Percentiles rank a stretch among this genome's conserved stretches.
phyloP scores from a whole-genome alignment of 176 grass and related monocot genomes.

The Thalia dealbata region DNA sequence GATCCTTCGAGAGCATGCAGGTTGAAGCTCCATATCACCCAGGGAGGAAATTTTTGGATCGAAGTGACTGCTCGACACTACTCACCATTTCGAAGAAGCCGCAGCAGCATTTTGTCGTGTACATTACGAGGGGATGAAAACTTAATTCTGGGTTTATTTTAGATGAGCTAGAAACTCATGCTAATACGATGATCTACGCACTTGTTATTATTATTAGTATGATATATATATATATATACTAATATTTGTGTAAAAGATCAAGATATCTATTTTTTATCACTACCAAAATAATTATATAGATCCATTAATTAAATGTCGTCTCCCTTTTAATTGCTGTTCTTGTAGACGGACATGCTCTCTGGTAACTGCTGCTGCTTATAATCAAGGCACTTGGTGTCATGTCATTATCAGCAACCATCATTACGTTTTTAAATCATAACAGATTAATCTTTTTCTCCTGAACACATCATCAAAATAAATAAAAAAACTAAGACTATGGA shows the following conservation, averaged over 20 bases:
- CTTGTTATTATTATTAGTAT: constrained; percentile 1
- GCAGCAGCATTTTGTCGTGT: neutral
- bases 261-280: neutral
- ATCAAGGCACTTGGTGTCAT: too few relatives aligned
- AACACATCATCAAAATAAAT: too few relatives aligned
- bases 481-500: too few relatives aligned
- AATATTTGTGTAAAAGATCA: constrained; percentile 9
- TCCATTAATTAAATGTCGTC: too few relatives aligned
- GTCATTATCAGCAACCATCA: neutral
- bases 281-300: neutral
- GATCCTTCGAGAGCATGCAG: neutral
- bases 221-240: too few relatives aligned
- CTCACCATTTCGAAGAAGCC: neutral
- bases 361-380: too few relatives aligned
- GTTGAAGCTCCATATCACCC: neutral
- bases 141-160: neutral
- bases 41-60: too few relatives aligned
- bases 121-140: neutral
- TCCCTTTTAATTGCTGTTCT: neutral
- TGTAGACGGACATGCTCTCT: neutral
- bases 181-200: neutral
- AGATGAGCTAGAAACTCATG: constrained; percentile 5
- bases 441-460: too few relatives aligned
- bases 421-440: neutral
- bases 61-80: neutral